Evolutionary conservation across 371 early-diverging fungal genomes (phyloP), one percentile per base, ranked within the genome.

Genomic region (Mortierella sp.): DNA sequence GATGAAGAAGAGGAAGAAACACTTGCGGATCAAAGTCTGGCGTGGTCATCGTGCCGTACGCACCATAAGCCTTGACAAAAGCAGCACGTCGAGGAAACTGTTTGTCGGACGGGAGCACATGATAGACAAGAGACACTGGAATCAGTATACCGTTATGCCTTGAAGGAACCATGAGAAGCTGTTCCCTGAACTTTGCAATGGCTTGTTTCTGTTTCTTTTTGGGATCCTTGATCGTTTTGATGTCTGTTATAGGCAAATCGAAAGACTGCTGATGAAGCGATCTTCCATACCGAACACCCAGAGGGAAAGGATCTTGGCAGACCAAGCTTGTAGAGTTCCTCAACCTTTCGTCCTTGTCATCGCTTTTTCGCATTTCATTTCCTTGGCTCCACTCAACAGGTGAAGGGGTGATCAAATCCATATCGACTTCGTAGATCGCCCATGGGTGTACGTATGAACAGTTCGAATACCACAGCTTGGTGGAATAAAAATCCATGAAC

Each of bases 51-150:
- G 81, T 59, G 0, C 86, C 87, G 58, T 87, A 87, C 4, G 87
- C 87, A n/a, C 87, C 87, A 58, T 87, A 87, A 0, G 85, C 81
- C 0, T 26, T 21, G 14, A 86, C 62, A 31, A 84, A 59, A 13
- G 81, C 57, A 2, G 81, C 79, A 19, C 31, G 34, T 4, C 71
- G 54, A 1, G 73, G 72, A 26, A 67, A 61, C 30, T 64, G 59
- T 1, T 24, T 42, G 18, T 54, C 46, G 18, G 54, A 58, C 1
- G 51, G 49, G 30, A 57, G 53, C 2, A 54, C n/a, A 34, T 69
- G 58, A 39, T 74, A 74, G 13, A 58, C 61, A 0, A 74, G 1
- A 2, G 74, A 68, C 8, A 65, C 61, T 16, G 74, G 74, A 7
- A 74, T 74, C 42, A 49, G 31, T 38, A 56, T 23, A 1, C 45